These are phyloP conservation scores for Purshia tridentata DNA, from an alignment of 306 rosid genomes.

Conservation along the genomic window DNA sequence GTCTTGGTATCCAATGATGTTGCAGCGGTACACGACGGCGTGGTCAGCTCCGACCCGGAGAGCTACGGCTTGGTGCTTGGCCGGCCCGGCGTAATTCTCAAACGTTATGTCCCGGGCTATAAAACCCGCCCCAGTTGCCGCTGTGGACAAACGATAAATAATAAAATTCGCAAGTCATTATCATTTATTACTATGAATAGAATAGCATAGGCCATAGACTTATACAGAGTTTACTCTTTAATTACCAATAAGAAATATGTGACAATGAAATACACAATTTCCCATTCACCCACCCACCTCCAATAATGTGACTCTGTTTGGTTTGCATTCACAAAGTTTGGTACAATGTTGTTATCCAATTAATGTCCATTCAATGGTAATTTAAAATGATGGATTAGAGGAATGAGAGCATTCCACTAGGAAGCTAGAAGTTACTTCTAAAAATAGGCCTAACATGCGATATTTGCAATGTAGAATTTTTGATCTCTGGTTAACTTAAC, in stretches of 20 bases:
- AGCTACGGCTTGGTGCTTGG: conserved; percentile 86
- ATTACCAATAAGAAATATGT: not conserved
- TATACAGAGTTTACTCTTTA: not conserved
- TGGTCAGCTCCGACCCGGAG: conserved; percentile 85
- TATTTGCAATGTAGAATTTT: no score
- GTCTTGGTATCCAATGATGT: conserved; percentile 74
- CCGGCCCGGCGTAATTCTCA: conserved; percentile 81
- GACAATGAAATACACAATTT: no score
- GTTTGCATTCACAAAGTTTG: not conserved
- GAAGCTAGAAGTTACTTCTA: not conserved
- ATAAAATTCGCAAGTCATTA: not conserved
- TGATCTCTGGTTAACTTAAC: no score
- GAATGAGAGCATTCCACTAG: not conserved
- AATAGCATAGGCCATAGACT: not conserved
- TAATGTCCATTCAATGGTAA: no score
- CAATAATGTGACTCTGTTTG: conserved; percentile 21
- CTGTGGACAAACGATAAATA: conserved; percentile 34
- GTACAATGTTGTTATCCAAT: not conserved
- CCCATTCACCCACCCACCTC: conserved; percentile 14
- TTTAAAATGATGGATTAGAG: not conserved
- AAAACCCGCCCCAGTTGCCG: conserved; percentile 75
- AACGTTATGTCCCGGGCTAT: conserved; percentile 82
- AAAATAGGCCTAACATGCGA: no score
- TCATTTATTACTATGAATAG: not conserved
- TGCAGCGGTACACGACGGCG: conserved; percentile 73